Conservation (phyloP, 176 grass and related monocot species). For the Oryza punctata region DNA sequence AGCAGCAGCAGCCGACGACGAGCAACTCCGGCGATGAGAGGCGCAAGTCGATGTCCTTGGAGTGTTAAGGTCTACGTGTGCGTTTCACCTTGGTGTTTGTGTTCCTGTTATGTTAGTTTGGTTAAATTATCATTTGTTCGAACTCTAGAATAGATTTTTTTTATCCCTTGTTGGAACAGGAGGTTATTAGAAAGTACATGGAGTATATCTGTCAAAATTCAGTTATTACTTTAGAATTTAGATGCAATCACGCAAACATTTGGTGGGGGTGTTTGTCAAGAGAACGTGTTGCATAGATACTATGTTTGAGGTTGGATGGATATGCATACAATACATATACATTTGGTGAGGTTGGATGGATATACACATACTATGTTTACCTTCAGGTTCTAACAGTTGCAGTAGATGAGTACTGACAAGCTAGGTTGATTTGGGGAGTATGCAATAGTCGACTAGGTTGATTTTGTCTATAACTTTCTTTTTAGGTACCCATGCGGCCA, state of each 20-base stretch:
- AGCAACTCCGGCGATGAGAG: constrained; percentile 22
- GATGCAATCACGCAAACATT: neutral
- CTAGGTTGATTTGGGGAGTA: too few relatives aligned
- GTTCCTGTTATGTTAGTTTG: constrained; percentile 1
- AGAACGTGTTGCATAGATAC: too few relatives aligned
- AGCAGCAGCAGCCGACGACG: neutral
- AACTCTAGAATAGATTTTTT: neutral
- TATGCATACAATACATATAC: neutral
- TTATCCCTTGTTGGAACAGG: neutral
- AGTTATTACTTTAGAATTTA: neutral
- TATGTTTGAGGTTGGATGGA: too few relatives aligned
- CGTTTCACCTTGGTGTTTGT: neutral
- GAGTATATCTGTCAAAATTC: neutral
- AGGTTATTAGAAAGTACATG: neutral
- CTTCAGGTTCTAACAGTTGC: neutral
- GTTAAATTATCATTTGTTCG: neutral
- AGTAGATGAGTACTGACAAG: neutral
- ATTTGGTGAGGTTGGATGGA: too few relatives aligned
- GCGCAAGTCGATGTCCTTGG: constrained; percentile 38
- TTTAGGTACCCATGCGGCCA: neutral
- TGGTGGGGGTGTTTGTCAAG: neutral
- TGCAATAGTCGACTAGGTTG: too few relatives aligned
- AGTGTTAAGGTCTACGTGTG: constrained; percentile 1
- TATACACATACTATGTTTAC: neutral
- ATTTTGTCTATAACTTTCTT: neutral